Base-by-base conservation (phyloP, 176 grass and related monocot species). In the Zea luxurians region DNA sequence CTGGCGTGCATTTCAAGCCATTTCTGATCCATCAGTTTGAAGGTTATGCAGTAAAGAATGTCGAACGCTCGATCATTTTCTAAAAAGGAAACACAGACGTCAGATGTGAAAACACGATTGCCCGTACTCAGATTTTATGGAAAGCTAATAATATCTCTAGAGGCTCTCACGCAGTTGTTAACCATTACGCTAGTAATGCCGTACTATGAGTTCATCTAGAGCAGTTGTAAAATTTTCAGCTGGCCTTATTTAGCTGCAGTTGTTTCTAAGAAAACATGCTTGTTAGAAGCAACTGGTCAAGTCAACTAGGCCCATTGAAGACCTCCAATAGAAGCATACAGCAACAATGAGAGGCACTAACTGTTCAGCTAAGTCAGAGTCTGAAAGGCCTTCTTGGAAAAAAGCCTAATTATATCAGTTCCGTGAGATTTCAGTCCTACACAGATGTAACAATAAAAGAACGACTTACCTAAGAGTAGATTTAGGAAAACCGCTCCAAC, bases 1-100 rank as follows among this genome's bases (percentile, higher is more conserved):
- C 86, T 90, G 66, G 96, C 92, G 38, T 89, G 88, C 96, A 95
- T 98, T 18, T 89, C 77, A 78, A 95, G 92, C 92, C 96, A 99
- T 75, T 92, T 93, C 68, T 90, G 92, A 89, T 99, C 96, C 92
- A 99, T 93, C 64, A 95, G 54, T 81, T 89, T 95, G 78, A 92
- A 95, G 34, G 92, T 84, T 81, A 99, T 89, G 88, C 96, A 93
- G 85, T 99, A 99, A 63, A 99, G 76, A 62, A 99, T 79, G 71
- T 95, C 96, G 83, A 99, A 95, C 11, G 92, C 90, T 61, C 83
- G 89, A 57, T 92, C 92, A 66, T 95, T 95, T 67, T 94, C 96
- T 99, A 85, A n/a, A 87, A 68, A 84, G 83, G 20, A 75, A 77
- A 68, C 5, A 68, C 5, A 54, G 73, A 27, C 0, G 44, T 77